Conservation (phyloP, 1,139 yeast genomes). For the Debaryomyces fabryi region DNA sequence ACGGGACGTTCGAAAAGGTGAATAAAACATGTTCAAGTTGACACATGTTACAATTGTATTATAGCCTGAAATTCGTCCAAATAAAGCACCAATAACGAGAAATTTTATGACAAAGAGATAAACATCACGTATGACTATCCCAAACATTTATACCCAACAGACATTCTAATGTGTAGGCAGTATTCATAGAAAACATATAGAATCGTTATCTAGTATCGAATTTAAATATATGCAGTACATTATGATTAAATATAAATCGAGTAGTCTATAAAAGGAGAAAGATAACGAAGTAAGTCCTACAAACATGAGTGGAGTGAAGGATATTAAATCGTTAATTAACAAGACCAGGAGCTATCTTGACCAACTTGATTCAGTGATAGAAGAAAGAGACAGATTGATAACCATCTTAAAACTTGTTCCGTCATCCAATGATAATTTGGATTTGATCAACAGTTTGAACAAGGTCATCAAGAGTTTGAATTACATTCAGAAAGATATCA, state of each 20-base stretch:
- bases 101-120: neutral
- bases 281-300: neutral
- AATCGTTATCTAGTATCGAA: neutral
- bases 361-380: slow-evolving; percentile 46
- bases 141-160: neutral
- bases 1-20: neutral
- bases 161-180: neutral
- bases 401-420: slow-evolving; percentile 49
- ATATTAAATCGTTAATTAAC: slow-evolving; percentile 18
- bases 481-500: slow-evolving; percentile 39
- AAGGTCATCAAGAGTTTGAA: slow-evolving; percentile 34
- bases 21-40: neutral
- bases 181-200: neutral
- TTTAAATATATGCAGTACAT: slow-evolving; percentile 4
- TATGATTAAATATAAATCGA: neutral
- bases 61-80: neutral
- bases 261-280: neutral
- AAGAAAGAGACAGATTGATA: slow-evolving; percentile 53
- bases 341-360: slow-evolving; percentile 24
- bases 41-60: neutral
- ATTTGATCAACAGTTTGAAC: slow-evolving; percentile 45
- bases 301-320: slow-evolving; percentile 15
- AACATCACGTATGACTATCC: neutral
- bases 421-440: slow-evolving; percentile 56
- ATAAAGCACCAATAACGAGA: neutral